A percentile compares a stretch with the other conserved stretches of the same genome.
Evolutionary conservation across 306 rosid genomes (phyloP).

Genomic region (Rosa persica): DNA sequence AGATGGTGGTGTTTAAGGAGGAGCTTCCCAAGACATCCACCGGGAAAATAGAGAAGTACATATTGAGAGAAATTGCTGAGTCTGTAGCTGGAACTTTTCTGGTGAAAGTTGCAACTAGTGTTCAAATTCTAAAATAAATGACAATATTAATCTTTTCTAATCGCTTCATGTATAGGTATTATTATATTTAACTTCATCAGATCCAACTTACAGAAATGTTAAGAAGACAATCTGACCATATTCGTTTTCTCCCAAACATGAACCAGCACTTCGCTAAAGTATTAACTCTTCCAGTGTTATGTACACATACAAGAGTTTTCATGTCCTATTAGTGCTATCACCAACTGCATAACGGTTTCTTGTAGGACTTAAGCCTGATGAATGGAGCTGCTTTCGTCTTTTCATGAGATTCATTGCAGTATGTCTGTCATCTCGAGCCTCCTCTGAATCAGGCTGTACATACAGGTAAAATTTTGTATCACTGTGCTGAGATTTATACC

Average conservation of each 20-base stretch:
- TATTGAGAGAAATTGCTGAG: constrained; percentile 15
- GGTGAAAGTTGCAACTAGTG: neutral
- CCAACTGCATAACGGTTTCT: constrained; percentile 37
- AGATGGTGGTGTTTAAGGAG: constrained; percentile 22
- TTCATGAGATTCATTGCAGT: constrained; percentile 62
- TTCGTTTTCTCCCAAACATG: neutral
- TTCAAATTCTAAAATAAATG: neutral
- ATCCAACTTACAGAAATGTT: neutral
- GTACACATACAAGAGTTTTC: constrained; percentile 14
- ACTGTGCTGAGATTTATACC: neutral
- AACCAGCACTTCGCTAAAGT: neutral
- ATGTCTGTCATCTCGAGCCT: constrained; percentile 51
- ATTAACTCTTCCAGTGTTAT: neutral
- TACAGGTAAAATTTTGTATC: neutral
- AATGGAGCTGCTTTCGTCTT: constrained; percentile 79
- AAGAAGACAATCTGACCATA: neutral
- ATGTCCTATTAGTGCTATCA: constrained; percentile 16
- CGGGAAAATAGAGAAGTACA: constrained; percentile 16
- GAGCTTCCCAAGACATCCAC: constrained; percentile 29
- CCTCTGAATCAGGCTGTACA: constrained; percentile 57
- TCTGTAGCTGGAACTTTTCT: neutral
- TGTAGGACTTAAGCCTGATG: constrained; percentile 34
- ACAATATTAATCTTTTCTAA: neutral
- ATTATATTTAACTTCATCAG: neutral
- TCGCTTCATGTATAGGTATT: neutral